phyloP scores from a whole-genome alignment of 2,329 filamentous ascomycete genomes.

The Zymoseptoria tritici region DNA sequence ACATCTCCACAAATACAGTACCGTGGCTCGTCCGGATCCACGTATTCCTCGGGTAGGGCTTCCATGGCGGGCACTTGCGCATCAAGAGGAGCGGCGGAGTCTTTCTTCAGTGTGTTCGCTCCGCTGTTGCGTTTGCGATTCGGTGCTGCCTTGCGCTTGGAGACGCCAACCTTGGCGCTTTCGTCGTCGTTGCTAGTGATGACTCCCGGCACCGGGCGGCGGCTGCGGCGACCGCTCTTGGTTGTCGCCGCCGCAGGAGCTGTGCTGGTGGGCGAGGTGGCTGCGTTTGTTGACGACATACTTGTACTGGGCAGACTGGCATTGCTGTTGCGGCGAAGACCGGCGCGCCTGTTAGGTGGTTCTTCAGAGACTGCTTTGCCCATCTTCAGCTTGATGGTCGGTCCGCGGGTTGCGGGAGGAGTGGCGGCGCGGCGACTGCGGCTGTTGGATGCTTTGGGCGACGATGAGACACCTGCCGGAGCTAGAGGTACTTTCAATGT shows the following conservation, averaged over 20 bases:
- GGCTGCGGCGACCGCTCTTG: constrained; percentile 46
- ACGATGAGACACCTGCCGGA: constrained; percentile 34
- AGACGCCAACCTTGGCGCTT: constrained; percentile 60
- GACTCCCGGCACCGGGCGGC: constrained; percentile 64
- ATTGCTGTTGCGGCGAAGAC: constrained; percentile 40
- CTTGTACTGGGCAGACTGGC: constrained; percentile 34
- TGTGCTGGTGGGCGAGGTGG: constrained; percentile 13
- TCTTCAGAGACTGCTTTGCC: constrained; percentile 43
- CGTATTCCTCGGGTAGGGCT: constrained; percentile 32
- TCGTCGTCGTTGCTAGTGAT: constrained; percentile 49
- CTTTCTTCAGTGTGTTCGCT: constrained; percentile 9
- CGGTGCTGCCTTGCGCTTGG: constrained; percentile 62
- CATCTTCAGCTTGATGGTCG: constrained; percentile 34
- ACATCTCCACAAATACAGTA: constrained; percentile 76
- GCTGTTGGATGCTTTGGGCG: constrained; percentile 16
- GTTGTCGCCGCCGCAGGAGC: constrained; percentile 9
- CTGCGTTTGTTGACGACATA: constrained; percentile 10
- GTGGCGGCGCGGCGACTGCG: constrained; percentile 21
- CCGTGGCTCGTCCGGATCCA: constrained; percentile 66
- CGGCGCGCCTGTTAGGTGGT: constrained; percentile 35
- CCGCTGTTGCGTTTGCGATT: constrained; percentile 49
- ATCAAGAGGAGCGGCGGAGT: constrained; percentile 11
- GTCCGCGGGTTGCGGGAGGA: constrained; percentile 24
- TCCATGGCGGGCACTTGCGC: constrained; percentile 7
- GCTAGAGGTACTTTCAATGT: constrained; percentile 36